Base-by-base conservation (phyloP, 805 yeast genomes). In the Vanderwaltozyma verrucispora region DNA sequence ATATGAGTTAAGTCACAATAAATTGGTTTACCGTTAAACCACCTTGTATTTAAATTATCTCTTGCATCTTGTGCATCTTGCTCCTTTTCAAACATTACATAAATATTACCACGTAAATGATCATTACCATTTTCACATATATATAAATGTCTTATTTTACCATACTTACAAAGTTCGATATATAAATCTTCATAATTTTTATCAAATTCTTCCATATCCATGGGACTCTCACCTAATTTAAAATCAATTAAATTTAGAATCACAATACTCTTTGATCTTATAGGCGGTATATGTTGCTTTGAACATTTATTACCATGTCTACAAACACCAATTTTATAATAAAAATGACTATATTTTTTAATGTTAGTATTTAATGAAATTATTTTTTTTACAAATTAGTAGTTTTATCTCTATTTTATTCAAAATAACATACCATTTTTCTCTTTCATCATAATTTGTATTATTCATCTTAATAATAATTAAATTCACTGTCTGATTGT, bases 291-390 rank as follows among this genome's bases (percentile, higher is more conserved):
- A 56, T 87, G 88, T 39, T 69, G 70, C 49, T 89, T 67, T 8
- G 86, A 77, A 34, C 97, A 88, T 49, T 79, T 80, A 41, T 79
- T 87, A 1, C 96, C 96, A 56, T 88, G 96, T 42, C 96, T 69
- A 51, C 97, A 88, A 0, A 95, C 94, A 1, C 97, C 97, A 23
- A 86, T 83, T 54, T 80, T 84, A 44, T 71, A 67, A 53, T 77
- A 86, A 54, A 87, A 87, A 28, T 17, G 29, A 21, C 39, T 31
- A 9, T 21, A 23, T 7, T 29, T 17, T n/a, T 20, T 18, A n/a
- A 23, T 30, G 23, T 6, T 35, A 19, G 23, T 28, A n/a, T n/a
- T n/a, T n/a, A n/a, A n/a, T n/a, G n/a, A n/a, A n/a, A 11, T 14
- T 26, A 11, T 11, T 12, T 26, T 13, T 11, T 12, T 23, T 9